Evolutionary conservation across 129 eudicot genomes (phyloP), one percentile per base, ranked within the genome.

Genomic region (Centella asiatica): DNA sequence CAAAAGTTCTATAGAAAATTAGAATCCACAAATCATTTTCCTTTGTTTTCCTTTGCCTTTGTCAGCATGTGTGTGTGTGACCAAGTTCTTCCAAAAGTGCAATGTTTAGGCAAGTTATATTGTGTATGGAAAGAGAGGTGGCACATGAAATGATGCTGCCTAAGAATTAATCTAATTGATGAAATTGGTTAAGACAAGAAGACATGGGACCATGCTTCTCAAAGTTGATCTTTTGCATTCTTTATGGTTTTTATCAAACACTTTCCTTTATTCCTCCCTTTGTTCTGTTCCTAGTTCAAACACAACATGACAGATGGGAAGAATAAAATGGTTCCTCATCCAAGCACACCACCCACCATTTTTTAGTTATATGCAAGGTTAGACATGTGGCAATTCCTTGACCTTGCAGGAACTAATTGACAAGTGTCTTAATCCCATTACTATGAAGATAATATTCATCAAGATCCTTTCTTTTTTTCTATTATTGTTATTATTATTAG

Each of bases 161-260:
- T 13, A 39, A 20, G 5, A 25, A 54, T 37, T 44, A 4, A 29
- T 2, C n/a, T n/a, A 12, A 28, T 18, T 57, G 33, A 58, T 53
- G 25, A 6, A 27, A 14, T 34, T 36, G 45, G 39, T 15, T 39
- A 53, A 26, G 33, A 47, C 42, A 24, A 67, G 69, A 52, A 23
- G 42, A 68, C 68, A 80, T 48, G 66, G 47, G 14, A 62, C 64
- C 67, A 65, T 64, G 66, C 64, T 78, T 78, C 46, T 36, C 57
- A 57, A 77, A 62, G 66, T 68, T 71, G 33, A 58, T 49, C 74
- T 75, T 36, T 17, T n/a, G 49, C 53, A 25, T 65, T 32, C 65
- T 44, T 15, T 57, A 32, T n/a, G n/a, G 27, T 51, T 68, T 75
- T 72, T 37, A 33, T 66, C 58, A 66, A 64, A 57, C 74, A 66